A percentile compares a stretch with the other conserved stretches of the same genome.
Evolutionary conservation across 495 filamentous ascomycete genomes (phyloP).

Genomic region (Talaromyces proteolyticus): DNA sequence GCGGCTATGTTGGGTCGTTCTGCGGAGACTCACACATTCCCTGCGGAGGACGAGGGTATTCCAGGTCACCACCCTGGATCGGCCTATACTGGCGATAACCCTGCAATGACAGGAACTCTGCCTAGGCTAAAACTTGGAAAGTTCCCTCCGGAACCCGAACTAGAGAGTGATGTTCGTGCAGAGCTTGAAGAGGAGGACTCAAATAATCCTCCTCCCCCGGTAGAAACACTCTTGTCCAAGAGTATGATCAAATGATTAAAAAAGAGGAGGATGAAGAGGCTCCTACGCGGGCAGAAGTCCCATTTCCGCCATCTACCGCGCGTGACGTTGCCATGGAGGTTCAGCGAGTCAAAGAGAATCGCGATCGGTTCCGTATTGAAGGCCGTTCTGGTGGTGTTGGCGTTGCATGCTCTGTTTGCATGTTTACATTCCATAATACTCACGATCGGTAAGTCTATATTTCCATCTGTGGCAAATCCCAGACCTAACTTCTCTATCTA

Average conservation of each 20-base stretch:
- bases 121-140: constrained; percentile 69
- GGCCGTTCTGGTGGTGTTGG: constrained; percentile 74
- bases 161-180: constrained; percentile 74
- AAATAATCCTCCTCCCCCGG: constrained; percentile 62
- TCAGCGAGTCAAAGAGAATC: constrained; percentile 87
- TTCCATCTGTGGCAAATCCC: neutral
- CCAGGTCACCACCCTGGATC: constrained; percentile 85
- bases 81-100: constrained; percentile 63
- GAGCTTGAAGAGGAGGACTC: constrained; percentile 77
- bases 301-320: constrained; percentile 77
- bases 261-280: constrained; percentile 82
- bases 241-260: constrained; percentile 85
- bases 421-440: constrained; percentile 98
- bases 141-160: constrained; percentile 69
- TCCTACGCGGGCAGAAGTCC: constrained; percentile 68
- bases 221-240: constrained; percentile 60
- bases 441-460: constrained; percentile 65
- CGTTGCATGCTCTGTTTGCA: constrained; percentile 76
- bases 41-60: constrained; percentile 87
- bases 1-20: constrained; percentile 68
- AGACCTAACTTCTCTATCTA: constrained; percentile 30
- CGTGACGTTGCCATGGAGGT: constrained; percentile 91
- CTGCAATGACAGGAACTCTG: constrained; percentile 42
- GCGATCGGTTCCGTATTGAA: constrained; percentile 81
- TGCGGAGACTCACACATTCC: constrained; percentile 56